Evolutionary conservation across 106 monocot species (phyloP), one percentile per base, ranked within the genome.

Genomic region (Apostasia shenzhenica): DNA sequence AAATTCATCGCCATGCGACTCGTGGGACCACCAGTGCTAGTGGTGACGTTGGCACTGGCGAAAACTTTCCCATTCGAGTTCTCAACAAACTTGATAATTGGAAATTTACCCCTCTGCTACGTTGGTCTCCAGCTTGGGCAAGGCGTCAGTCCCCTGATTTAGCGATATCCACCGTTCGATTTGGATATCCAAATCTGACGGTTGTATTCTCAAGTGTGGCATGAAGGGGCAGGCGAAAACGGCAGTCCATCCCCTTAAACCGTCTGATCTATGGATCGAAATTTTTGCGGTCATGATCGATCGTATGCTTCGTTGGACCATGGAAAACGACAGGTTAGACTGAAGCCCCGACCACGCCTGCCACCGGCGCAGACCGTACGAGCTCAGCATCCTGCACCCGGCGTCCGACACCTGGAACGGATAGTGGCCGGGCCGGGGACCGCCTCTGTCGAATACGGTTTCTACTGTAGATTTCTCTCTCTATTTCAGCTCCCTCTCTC

Each of bases 321-420:
- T 7, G 65, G 65, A 65, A 65, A 48, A 48, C 65, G 65, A 65
- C 65, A 65, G 26, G 1, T 14, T 13, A 7, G 14, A 14, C 48
- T 48, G 26, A 65, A 12, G 26, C 26, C 65, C 65, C 65, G 65
- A 65, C 65, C 65, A 45, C 62, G 62, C 62, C 45, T 44, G 38
- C 62, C 44, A 65, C 14, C 65, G 65, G 65, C 43, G 65, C 8
- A 5, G 9, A 4, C 65, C 65, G 65, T 65, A 65, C 65, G 46
- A 6, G 14, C 48, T 14, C 48, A 62, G 62, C 0, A 10, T 45
- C 45, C 45, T n/a, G 39, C 39, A 37, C 39, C 45, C 62, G 13
- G 62, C 62, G 11, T 4, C 65, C 37, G 65, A 48, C 65, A 49
- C 65, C 48, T 65, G 46, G 46, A 46, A 48, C 48, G 62, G 6